phyloP scores from a whole-genome alignment of 352 stramenopile genomes.

The Globisporangium abappressorium region DNA sequence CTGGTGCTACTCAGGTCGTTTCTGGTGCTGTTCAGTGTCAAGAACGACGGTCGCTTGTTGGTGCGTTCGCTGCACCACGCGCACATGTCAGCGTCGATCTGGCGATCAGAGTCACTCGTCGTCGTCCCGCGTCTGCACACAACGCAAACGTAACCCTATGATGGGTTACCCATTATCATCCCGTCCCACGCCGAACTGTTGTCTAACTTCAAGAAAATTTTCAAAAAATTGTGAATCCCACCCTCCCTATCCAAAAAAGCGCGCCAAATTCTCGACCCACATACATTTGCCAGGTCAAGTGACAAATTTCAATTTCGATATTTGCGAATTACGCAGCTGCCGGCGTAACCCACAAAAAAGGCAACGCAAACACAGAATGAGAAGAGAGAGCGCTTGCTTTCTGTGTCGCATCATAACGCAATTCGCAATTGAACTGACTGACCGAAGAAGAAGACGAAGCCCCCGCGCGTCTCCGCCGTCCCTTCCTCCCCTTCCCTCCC shows the following conservation, averaged over 20 bases:
- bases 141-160: not conserved
- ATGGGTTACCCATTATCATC: constrained; percentile 6
- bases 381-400: not conserved
- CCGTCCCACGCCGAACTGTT: not conserved
- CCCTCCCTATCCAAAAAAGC: not conserved
- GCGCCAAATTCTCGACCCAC: not conserved
- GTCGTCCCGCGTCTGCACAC: constrained; percentile 1
- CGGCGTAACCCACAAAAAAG: not conserved
- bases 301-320: not conserved
- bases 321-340: constrained; percentile 4
- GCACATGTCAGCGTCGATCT: constrained; percentile 8
- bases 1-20: not conserved
- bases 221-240: not conserved
- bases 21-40: not conserved
- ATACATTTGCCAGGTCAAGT: not conserved
- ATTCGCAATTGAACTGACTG: constrained; percentile 13
- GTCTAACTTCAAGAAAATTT: not conserved
- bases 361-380: constrained; percentile 9
- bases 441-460: not conserved
- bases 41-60: not conserved
- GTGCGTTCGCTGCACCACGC: not conserved
- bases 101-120: not conserved
- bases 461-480: not conserved
- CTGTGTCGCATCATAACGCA: constrained; percentile 10
- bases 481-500: not conserved